Percentiles rank a stretch among this genome's conserved stretches.
phyloP scores from a whole-genome alignment of 257 asterid species.

The Nyctanthes arbortristis region DNA sequence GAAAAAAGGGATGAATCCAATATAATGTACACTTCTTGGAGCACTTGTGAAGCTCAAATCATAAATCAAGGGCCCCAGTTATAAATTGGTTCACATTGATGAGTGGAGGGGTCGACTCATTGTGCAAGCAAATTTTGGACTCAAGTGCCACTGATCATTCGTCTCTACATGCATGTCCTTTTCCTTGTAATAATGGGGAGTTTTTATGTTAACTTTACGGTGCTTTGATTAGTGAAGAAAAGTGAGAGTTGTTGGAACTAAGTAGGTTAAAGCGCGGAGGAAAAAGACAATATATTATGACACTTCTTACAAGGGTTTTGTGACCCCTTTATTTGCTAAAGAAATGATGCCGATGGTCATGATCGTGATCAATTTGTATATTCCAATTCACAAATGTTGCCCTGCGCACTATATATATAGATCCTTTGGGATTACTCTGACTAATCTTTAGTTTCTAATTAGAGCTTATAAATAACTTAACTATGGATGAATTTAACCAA shows the following conservation, averaged over 20 bases:
- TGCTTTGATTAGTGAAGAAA: not conserved
- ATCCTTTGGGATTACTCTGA: too few relatives aligned
- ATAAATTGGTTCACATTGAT: not conserved
- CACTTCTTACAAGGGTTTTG: not conserved
- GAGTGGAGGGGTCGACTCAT: slow-evolving; percentile 1
- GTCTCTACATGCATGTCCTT: not conserved
- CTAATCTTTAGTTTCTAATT: too few relatives aligned
- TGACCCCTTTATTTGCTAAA: not conserved
- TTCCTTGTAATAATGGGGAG: not conserved
- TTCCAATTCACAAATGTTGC: too few relatives aligned
- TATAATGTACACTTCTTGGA: slow-evolving; percentile 1
- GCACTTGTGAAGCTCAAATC: slow-evolving; percentile 3
- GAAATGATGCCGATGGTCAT: not conserved
- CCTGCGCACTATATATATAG: too few relatives aligned
- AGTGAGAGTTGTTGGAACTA: slow-evolving; percentile 1
- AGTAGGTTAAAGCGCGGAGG: slow-evolving; percentile 7
- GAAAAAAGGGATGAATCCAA: too few relatives aligned
- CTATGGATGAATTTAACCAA: too few relatives aligned
- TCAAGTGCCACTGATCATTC: not conserved
- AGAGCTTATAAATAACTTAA: too few relatives aligned
- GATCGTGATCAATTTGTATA: too few relatives aligned
- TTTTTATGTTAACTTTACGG: not conserved
- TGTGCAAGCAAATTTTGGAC: not conserved
- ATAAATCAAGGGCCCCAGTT: slow-evolving; percentile 7
- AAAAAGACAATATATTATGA: not conserved